These are phyloP conservation scores for Ophiostoma perfectum DNA, from an alignment of 2,329 filamentous ascomycete species.

Conservation along the genomic window DNA sequence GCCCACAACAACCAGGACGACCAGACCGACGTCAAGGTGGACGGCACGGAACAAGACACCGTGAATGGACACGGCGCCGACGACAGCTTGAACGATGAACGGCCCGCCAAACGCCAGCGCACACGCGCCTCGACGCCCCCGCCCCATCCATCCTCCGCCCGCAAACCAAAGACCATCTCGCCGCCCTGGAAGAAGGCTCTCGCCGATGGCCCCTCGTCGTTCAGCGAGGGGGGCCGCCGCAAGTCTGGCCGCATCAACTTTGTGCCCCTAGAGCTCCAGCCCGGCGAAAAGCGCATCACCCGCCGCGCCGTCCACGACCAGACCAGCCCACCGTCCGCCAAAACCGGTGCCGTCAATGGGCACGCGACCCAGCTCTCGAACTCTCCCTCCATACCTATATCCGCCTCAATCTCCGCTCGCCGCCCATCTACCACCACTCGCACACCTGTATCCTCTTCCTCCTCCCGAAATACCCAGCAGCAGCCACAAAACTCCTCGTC, in stretches of 20 bases:
- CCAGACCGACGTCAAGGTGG: slow-evolving; percentile 28
- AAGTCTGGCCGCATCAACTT: slow-evolving; percentile 61
- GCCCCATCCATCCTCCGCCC: slow-evolving; percentile 31
- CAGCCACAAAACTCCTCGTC: slow-evolving; percentile 23
- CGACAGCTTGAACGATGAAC: slow-evolving; percentile 26
- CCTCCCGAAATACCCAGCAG: slow-evolving; percentile 1
- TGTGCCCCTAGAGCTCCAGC: slow-evolving; percentile 49
- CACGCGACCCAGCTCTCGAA: not conserved
- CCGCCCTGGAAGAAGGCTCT: slow-evolving; percentile 89
- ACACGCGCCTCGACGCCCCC: slow-evolving; percentile 43
- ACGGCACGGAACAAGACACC: not conserved
- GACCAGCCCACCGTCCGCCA: slow-evolving; percentile 34
- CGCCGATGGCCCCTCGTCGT: slow-evolving; percentile 82
- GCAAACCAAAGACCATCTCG: slow-evolving; percentile 55
- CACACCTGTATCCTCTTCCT: slow-evolving; percentile 24
- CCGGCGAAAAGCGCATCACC: slow-evolving; percentile 48
- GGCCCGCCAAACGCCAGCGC: slow-evolving; percentile 61
- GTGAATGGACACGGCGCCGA: not conserved
- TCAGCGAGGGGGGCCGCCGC: slow-evolving; percentile 65
- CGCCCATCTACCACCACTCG: slow-evolving; percentile 29
- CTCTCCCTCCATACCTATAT: not conserved
- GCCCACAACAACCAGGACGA: slow-evolving; percentile 26
- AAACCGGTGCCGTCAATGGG: slow-evolving; percentile 12
- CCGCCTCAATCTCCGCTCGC: slow-evolving; percentile 27
- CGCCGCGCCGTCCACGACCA: slow-evolving; percentile 41